Evolutionary conservation across 2,329 filamentous ascomycete species (phyloP).

Genomic region (Botrytis pseudocinerea): DNA sequence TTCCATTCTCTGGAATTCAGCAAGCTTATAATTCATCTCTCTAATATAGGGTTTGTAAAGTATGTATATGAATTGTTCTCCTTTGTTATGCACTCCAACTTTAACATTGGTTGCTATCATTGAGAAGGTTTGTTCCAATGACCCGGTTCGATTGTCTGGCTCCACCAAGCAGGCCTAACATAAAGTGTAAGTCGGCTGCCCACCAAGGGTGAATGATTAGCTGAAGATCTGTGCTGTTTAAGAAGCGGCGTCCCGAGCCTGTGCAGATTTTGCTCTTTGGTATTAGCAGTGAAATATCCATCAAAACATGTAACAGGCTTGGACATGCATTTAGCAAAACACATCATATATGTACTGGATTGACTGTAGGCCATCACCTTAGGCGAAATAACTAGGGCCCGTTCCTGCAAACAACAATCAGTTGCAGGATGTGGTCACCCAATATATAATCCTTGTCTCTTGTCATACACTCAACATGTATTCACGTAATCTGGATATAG

Average conservation of each 20-base stretch:
- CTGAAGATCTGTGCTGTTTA: constrained; percentile 3
- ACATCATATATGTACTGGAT: background rate
- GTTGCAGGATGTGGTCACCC: background rate
- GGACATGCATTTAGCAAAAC: background rate
- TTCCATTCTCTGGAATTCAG: background rate
- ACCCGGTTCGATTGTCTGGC: background rate
- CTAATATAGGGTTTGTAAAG: background rate
- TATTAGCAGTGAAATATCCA: background rate
- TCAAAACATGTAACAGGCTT: background rate
- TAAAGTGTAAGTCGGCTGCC: background rate
- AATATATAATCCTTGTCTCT: background rate
- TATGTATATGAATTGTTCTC: background rate
- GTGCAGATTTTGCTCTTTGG: background rate
- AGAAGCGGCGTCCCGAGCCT: background rate
- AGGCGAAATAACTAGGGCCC: background rate
- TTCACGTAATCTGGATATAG: background rate
- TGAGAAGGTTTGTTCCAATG: constrained; percentile 14
- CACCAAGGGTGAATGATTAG: constrained; percentile 6
- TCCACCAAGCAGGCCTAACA: background rate
- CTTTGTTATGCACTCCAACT: background rate
- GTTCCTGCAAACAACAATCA: background rate
- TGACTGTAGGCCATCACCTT: background rate
- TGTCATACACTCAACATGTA: background rate
- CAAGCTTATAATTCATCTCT: constrained; percentile 1
- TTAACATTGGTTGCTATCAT: background rate